Percentiles rank a stretch among this genome's conserved stretches.
phyloP scores from a whole-genome alignment of 371 early-diverging fungal species.

The Chytridiales sp. region DNA sequence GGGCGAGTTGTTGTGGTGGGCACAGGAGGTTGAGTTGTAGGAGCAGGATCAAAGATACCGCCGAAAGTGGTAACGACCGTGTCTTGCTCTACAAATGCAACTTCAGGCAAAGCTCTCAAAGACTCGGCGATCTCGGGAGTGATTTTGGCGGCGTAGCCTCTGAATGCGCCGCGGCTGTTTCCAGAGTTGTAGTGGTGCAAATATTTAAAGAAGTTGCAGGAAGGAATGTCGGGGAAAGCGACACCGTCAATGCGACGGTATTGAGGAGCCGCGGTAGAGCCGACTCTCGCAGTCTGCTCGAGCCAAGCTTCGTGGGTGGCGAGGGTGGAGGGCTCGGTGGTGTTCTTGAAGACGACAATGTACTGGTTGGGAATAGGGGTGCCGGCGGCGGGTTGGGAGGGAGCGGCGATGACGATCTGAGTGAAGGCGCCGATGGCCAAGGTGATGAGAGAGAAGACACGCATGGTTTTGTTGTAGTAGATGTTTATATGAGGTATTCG shows the following conservation, averaged over 20 bases:
- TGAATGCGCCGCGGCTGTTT: no score
- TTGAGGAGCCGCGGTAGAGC: neutral
- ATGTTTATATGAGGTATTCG: no score
- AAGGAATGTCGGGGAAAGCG: constrained; percentile 5
- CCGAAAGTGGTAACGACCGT: constrained; percentile 14
- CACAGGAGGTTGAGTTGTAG: no score
- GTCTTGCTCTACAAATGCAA: constrained; percentile 28
- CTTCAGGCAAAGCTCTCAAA: constrained; percentile 20
- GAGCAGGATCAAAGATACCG: no score
- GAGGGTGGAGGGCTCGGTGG: neutral
- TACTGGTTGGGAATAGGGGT: constrained; percentile 9
- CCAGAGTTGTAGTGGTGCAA: constrained; percentile 25
- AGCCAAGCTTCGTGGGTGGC: constrained; percentile 21
- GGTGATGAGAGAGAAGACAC: neutral
- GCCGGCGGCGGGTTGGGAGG: neutral
- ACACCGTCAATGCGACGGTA: neutral
- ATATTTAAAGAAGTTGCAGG: neutral
- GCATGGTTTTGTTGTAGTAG: no score
- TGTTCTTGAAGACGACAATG: constrained; percentile 27
- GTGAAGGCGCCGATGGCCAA: neutral
- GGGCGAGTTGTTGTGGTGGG: no score
- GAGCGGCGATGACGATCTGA: neutral
- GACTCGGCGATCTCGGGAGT: constrained; percentile 9
- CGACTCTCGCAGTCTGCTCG: neutral
- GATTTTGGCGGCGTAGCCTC: constrained; percentile 27